A percentile compares a stretch with the other conserved stretches of the same genome.
phyloP scores from a whole-genome alignment of 306 rosid genomes.

The Geum urbanum region DNA sequence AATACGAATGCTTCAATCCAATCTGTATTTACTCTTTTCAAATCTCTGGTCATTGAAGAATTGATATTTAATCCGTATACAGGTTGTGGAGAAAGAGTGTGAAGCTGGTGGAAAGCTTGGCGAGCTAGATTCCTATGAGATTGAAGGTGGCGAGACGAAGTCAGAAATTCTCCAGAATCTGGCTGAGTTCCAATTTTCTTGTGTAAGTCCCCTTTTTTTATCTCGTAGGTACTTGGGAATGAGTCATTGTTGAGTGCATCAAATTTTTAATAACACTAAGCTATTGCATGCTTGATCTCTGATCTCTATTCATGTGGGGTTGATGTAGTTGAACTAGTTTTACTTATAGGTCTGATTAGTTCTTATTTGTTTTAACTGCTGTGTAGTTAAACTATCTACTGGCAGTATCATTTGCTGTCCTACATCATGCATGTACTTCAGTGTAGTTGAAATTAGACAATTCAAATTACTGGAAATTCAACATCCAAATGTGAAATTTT shows the following conservation, averaged over 20 bases:
- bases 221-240: neutral
- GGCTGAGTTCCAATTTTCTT: constrained; percentile 92
- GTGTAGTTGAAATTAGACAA: neutral
- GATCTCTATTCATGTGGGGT: neutral
- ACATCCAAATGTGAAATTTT: neutral
- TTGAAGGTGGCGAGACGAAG: constrained; percentile 97
- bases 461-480: neutral
- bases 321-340: neutral
- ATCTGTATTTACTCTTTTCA: neutral
- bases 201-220: constrained; percentile 49
- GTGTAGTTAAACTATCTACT: neutral
- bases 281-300: neutral
- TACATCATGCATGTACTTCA: neutral
- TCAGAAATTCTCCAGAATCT: constrained; percentile 88
- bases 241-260: neutral
- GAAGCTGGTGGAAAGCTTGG: constrained; percentile 87
- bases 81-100: constrained; percentile 81
- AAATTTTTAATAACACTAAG: neutral
- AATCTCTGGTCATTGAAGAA: constrained; percentile 14
- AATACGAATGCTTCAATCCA: constrained; percentile 9
- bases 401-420: neutral
- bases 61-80: constrained; percentile 15
- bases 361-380: neutral
- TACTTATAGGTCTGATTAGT: neutral
- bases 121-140: constrained; percentile 81